Conservation (phyloP, 73 alveolate genomes). For the Uronychia binucleata region DNA sequence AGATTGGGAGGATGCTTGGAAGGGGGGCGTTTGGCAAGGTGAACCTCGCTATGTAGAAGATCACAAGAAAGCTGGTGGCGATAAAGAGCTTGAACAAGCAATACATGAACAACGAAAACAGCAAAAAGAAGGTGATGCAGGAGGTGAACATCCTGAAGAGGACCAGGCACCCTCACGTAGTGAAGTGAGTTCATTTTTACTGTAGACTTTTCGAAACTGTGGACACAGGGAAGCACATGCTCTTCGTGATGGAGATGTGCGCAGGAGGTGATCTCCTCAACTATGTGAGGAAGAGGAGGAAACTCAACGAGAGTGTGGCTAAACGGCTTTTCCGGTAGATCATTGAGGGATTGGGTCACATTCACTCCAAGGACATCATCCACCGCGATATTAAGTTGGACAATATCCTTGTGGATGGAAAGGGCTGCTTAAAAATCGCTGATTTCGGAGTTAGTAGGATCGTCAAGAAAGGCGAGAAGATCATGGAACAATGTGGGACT, state of each 20-base stretch:
- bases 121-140: slow-evolving; percentile 36
- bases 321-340: slow-evolving; percentile 73
- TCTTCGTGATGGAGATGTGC: slow-evolving; percentile 44
- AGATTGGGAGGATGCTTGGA: slow-evolving; percentile 70
- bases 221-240: slow-evolving; percentile 34
- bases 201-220: slow-evolving; percentile 43
- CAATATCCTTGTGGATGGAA: slow-evolving; percentile 78
- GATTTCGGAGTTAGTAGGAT: slow-evolving; percentile 88
- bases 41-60: slow-evolving; percentile 65
- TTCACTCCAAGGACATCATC: slow-evolving; percentile 68
- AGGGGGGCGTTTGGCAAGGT: slow-evolving; percentile 82
- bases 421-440: slow-evolving; percentile 80
- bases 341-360: slow-evolving; percentile 78
- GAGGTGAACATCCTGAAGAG: slow-evolving; percentile 36
- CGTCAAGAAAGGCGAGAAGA: slow-evolving; percentile 61
- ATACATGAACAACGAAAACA: slow-evolving; percentile 19
- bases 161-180: slow-evolving; percentile 49
- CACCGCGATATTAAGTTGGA: slow-evolving; percentile 86
- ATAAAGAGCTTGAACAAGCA: slow-evolving; percentile 65
- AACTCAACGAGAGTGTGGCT: slow-evolving; percentile 61
- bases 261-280: slow-evolving; percentile 47
- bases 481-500: slow-evolving; percentile 87
- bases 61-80: slow-evolving; percentile 72
- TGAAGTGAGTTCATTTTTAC: no score
- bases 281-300: slow-evolving; percentile 44